Base-by-base conservation (phyloP, 164 flowering plant species). In the Magnolia changhungtana region DNA sequence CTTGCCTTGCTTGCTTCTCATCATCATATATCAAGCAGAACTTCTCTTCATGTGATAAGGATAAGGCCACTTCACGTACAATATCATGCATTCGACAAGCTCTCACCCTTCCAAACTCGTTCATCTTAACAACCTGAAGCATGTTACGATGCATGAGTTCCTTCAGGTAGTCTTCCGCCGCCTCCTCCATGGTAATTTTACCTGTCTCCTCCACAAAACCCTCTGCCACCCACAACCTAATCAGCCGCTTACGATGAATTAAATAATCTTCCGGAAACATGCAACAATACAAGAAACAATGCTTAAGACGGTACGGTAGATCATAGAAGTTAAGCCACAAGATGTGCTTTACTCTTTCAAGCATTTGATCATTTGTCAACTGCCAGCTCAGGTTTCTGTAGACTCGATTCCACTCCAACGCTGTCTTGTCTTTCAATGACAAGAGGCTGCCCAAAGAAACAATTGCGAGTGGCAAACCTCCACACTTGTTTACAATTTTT, bases 381-480 rank as follows among this genome's bases (percentile, higher is more conserved):
- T 76, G 80, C 84, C 72, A 66, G 71, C 50, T 61, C 16, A 73
- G 74, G 77, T 69, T 73, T 7, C 10, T 37, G 50, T 68, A 19
- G 10, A 78, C 51, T n/a, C 16, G 55, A 8, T 59, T 67, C 80
- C 84, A 79, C 24, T 79, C 79, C 14, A 50, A 1, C 18, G 45
- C 18, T 20, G 65, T 64, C 24, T 27, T 51, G 2, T 13, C 50
- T 37, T 50, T 71, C 6, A 64, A 65, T 7, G 65, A 31, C 73
- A 82, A 63, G 45, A 82, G 75, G 9, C 69, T 50, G 2, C 78
- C 81, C 59, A 82, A 8, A 20, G 77, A 71, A 69, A 76, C 75
- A 50, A 70, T 75, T 63, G 81, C 83, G 55, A 81, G 52, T 72
- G 84, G 84, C 29, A 77, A 64, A 1, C 84, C 84, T 20, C 37